Base-by-base conservation (phyloP, 73 alveolate genomes). In the Symbiodinium natans region DNA sequence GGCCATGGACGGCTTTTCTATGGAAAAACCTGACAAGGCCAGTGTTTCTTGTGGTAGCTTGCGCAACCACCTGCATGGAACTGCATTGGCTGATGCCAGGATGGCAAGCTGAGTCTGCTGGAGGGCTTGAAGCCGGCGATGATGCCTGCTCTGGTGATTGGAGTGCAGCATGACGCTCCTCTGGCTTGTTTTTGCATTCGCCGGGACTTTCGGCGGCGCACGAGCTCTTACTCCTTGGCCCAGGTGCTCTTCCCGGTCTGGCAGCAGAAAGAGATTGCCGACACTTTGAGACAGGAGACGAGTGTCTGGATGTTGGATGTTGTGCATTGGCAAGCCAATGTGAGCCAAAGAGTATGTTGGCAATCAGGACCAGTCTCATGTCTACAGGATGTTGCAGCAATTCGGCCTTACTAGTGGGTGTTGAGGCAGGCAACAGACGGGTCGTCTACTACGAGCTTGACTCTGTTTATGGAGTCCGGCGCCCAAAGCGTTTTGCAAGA, bases 401-500 rank as follows among this genome's bases (percentile, higher is more conserved):
- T 9, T 82, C 38, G 92, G 54, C 21, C 23, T 39, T 38, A 39
- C 52, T 68, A 25, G 19, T 5, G 39, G 31, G 10, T 68, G 31
- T 39, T 21, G 38, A 71, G 87, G 98, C 89, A 8, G 98, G 98
- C 56, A 77, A 80, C 92, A 80, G 41, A 36, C 92, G 87, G 7
- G 99, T 93, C 36, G 99, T 93, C 54, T 93, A 93, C 99, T 93
- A 93, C 86, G 99, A 93, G 56, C 75, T 93, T 86, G 99, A 93
- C 93, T 80, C 99, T 40, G 71, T 54, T 71, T 93, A 82, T 33
- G 99, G 99, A 31, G 95, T 63, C 33, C 73, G 43, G 9, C 71
- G 43, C 23, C 40, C 73, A 2, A 0, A 6, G 77, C 7, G 34
- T 63, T 15, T 27, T 63, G 77, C 29, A 2, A 63, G 29, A 31